Evolutionary conservation across 2,329 filamentous ascomycete genomes (phyloP).

Genomic region (Trichoderma oligosporum): DNA sequence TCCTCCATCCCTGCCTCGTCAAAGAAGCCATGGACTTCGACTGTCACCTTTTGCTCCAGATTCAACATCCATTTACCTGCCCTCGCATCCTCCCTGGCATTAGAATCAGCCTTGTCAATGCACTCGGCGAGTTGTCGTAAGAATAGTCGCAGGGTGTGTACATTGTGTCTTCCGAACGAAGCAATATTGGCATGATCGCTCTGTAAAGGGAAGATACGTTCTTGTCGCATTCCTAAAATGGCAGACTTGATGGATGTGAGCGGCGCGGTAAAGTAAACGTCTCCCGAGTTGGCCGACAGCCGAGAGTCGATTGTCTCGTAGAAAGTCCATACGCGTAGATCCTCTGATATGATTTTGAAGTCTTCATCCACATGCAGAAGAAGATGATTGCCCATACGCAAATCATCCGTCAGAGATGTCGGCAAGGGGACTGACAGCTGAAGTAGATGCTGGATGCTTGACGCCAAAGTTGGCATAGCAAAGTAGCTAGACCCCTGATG

Average conservation of each 20-base stretch:
- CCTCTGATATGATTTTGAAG: slow-evolving; percentile 54
- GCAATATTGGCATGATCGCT: slow-evolving; percentile 54
- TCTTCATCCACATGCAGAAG: slow-evolving; percentile 50
- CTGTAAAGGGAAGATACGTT: slow-evolving; percentile 51
- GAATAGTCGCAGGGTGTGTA: slow-evolving; percentile 44
- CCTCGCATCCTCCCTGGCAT: slow-evolving; percentile 25
- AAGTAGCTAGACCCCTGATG: slow-evolving; percentile 62
- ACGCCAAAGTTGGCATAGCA: slow-evolving; percentile 53
- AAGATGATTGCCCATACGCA: slow-evolving; percentile 48
- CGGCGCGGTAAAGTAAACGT: slow-evolving; percentile 57
- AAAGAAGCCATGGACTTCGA: slow-evolving; percentile 58
- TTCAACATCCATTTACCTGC: slow-evolving; percentile 43
- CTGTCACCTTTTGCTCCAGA: slow-evolving; percentile 50
- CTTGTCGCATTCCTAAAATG: slow-evolving; percentile 48
- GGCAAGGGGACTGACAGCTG: slow-evolving; percentile 51
- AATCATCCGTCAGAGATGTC: slow-evolving; percentile 45
- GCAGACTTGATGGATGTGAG: slow-evolving; percentile 56
- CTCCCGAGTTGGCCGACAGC: slow-evolving; percentile 44
- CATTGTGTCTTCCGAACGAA: slow-evolving; percentile 50
- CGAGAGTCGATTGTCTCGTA: slow-evolving; percentile 60
- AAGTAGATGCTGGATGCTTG: slow-evolving; percentile 51
- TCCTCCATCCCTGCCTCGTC: slow-evolving; percentile 32
- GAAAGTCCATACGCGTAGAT: slow-evolving; percentile 59
- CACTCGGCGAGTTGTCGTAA: slow-evolving; percentile 34
- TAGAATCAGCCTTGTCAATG: slow-evolving; percentile 35